phyloP scores from a whole-genome alignment of 495 filamentous ascomycete species.

The Tetracladium marchalianum region DNA sequence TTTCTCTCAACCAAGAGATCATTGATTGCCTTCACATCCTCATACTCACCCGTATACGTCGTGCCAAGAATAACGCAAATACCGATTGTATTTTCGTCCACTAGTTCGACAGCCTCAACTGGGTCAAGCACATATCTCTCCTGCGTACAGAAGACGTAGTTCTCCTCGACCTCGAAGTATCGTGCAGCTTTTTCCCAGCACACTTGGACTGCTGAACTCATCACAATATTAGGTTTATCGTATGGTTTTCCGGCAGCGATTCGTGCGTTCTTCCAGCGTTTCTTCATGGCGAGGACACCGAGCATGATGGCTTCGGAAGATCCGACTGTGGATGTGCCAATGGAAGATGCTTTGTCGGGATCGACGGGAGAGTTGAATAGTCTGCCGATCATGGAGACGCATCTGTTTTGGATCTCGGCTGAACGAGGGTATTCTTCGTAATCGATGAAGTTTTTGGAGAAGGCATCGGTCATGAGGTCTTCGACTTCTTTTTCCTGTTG shows the following conservation, averaged over 20 bases:
- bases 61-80: conserved; percentile 85
- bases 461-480: conserved; percentile 79
- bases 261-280: conserved; percentile 80
- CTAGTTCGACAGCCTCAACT: conserved; percentile 64
- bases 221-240: conserved; percentile 77
- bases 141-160: conserved; percentile 73
- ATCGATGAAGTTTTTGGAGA: conserved; percentile 90
- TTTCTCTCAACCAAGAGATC: conserved; percentile 62
- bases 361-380: conserved; percentile 65
- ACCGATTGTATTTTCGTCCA: conserved; percentile 93
- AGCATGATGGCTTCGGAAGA: conserved; percentile 90
- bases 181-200: conserved; percentile 96
- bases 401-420: conserved; percentile 86
- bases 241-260: conserved; percentile 64
- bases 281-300: conserved; percentile 87
- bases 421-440: conserved; percentile 88
- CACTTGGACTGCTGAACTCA: conserved; percentile 88
- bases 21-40: conserved; percentile 84
- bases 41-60: conserved; percentile 93
- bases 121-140: conserved; percentile 84
- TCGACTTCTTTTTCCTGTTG: conserved; percentile 70
- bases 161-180: conserved; percentile 90
- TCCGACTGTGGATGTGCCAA: conserved; percentile 81
- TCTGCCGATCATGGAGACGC: conserved; percentile 87
- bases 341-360: conserved; percentile 40